These are phyloP conservation scores for Fusarium xyrophilum DNA, from an alignment of 2,329 filamentous ascomycete genomes.

Conservation along the genomic window DNA sequence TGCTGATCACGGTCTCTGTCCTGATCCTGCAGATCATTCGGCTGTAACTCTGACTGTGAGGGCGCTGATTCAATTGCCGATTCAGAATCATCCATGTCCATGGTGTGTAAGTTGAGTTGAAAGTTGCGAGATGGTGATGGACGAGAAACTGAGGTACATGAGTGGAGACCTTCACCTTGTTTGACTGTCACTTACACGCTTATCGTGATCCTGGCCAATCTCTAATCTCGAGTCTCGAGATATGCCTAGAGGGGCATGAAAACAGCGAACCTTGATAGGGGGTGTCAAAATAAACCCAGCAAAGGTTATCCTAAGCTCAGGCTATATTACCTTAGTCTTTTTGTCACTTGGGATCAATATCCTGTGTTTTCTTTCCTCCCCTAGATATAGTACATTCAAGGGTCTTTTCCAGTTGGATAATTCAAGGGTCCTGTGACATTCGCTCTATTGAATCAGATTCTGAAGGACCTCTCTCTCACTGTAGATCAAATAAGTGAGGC, in stretches of 20 bases:
- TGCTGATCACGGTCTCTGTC: neutral
- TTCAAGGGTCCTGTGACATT: neutral
- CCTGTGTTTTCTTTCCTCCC: neutral
- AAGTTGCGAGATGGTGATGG: conserved; percentile 31
- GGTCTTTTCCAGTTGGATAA: neutral
- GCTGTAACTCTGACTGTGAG: neutral
- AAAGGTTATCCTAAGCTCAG: neutral
- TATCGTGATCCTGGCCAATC: conserved; percentile 15
- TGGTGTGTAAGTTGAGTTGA: conserved; percentile 32
- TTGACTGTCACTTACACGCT: conserved; percentile 17
- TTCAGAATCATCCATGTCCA: conserved; percentile 35
- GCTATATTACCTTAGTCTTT: neutral
- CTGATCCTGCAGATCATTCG: conserved; percentile 5
- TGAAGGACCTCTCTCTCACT: neutral
- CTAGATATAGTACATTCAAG: neutral
- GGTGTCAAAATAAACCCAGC: no score
- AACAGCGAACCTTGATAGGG: neutral
- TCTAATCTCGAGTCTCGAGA: neutral
- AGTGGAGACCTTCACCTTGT: conserved; percentile 13
- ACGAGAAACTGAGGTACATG: conserved; percentile 23
- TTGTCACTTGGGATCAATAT: neutral
- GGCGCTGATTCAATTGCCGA: conserved; percentile 9
- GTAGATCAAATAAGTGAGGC: conserved; percentile 25
- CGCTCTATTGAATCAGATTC: conserved; percentile 1
- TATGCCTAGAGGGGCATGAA: neutral